phyloP scores from a whole-genome alignment of 2,329 filamentous ascomycete species.

The Aspergillus sp. region DNA sequence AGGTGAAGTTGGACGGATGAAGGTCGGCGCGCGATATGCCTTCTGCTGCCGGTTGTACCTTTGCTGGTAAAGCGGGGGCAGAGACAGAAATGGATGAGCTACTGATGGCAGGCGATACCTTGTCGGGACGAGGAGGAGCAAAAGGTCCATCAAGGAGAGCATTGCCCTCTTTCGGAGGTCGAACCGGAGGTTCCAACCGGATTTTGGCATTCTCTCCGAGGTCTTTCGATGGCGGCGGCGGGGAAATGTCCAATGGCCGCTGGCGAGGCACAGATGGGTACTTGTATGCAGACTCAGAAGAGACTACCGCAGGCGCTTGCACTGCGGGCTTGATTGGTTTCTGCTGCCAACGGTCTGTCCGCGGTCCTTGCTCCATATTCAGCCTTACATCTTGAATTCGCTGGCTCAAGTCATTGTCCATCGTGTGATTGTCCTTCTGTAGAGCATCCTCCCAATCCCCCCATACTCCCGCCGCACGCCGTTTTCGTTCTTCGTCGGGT shows the following conservation, averaged over 20 bases:
- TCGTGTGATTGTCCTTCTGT: slow-evolving; percentile 29
- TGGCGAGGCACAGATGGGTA: slow-evolving; percentile 45
- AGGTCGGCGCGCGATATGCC: slow-evolving; percentile 22
- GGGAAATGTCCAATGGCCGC: slow-evolving; percentile 23
- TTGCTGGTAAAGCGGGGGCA: slow-evolving; percentile 24
- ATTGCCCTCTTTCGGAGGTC: slow-evolving; percentile 39
- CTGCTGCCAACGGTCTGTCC: slow-evolving; percentile 8
- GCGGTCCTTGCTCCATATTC: slow-evolving; percentile 30
- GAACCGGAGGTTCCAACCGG: slow-evolving; percentile 28
- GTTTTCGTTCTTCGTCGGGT: slow-evolving; percentile 56
- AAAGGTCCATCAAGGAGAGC: slow-evolving; percentile 17
- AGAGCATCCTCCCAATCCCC: slow-evolving; percentile 50
- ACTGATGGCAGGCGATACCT: slow-evolving; percentile 14
- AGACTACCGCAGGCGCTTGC: slow-evolving; percentile 14
- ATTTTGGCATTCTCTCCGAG: slow-evolving; percentile 12
- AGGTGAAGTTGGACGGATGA: slow-evolving; percentile 63
- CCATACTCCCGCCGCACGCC: slow-evolving; percentile 54
- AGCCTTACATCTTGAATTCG: slow-evolving; percentile 53
- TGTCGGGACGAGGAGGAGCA: slow-evolving; percentile 26
- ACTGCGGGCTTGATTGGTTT: slow-evolving; percentile 9
- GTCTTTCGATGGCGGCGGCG: slow-evolving; percentile 18
- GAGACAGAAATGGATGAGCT: slow-evolving; percentile 10
- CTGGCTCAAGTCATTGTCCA: slow-evolving; percentile 47
- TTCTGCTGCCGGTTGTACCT: slow-evolving; percentile 17
- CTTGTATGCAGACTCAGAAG: slow-evolving; percentile 33